Evolutionary conservation across 148 eudicot genomes (phyloP).

Genomic region (Rhododendron williamsianum): DNA sequence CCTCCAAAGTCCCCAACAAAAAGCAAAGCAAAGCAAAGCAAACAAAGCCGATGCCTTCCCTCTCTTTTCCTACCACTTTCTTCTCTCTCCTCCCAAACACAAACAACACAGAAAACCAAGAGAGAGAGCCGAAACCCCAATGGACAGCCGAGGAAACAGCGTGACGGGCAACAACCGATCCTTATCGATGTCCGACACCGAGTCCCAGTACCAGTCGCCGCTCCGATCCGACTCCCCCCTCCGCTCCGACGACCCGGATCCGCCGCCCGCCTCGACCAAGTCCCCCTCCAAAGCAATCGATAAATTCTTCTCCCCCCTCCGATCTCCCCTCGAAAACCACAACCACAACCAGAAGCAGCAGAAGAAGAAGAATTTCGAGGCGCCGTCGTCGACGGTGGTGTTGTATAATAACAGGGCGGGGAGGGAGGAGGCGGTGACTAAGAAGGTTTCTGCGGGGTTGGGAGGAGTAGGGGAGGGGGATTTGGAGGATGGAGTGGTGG

Average conservation of each 20-base stretch:
- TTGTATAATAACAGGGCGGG: slow-evolving; percentile 26
- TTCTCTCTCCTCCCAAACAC: not conserved
- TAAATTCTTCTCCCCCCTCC: slow-evolving; percentile 34
- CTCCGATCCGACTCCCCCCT: slow-evolving; percentile 47
- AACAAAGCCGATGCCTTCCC: not conserved
- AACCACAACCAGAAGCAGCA: not conserved
- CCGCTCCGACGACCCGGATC: slow-evolving; percentile 43
- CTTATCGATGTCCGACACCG: slow-evolving; percentile 44
- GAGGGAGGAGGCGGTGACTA: slow-evolving; percentile 29
- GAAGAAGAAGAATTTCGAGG: not conserved
- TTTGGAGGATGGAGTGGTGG: slow-evolving; percentile 8
- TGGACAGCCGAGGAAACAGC: slow-evolving; percentile 6
- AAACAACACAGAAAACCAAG: not conserved
- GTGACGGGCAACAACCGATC: slow-evolving; percentile 5
- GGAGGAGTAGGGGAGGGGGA: slow-evolving; percentile 13
- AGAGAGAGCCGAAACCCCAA: not conserved
- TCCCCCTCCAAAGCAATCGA: slow-evolving; percentile 22
- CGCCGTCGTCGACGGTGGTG: slow-evolving; percentile 18
- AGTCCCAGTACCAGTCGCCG: slow-evolving; percentile 52
- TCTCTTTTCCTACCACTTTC: not conserved
- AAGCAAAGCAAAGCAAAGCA: slow-evolving; percentile 1
- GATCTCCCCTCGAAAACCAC: slow-evolving; percentile 19
- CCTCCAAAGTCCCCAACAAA: slow-evolving; percentile 1
- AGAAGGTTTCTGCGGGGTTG: slow-evolving; percentile 15
- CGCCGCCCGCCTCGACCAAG: not conserved